These are phyloP conservation scores for Penicillium palitans DNA, from an alignment of 2,329 filamentous ascomycete genomes.

Conservation along the genomic window DNA sequence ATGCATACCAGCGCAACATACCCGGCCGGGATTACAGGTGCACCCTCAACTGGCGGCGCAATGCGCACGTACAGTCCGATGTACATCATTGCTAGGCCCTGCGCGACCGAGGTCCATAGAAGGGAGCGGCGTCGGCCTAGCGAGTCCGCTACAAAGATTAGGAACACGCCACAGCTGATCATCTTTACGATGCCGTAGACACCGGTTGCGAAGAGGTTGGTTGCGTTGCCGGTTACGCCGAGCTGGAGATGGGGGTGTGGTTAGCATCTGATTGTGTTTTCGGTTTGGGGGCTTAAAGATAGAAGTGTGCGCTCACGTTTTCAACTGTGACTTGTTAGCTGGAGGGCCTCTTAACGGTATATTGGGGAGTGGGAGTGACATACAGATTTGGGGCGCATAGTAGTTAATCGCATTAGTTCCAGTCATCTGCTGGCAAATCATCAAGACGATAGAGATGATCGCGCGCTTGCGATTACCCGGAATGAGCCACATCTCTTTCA, in stretches of 20 bases:
- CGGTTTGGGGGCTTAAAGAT: not conserved
- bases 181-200: slow-evolving; percentile 74
- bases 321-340: slow-evolving; percentile 19
- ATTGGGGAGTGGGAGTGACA: slow-evolving; percentile 9
- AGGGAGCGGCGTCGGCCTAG: slow-evolving; percentile 65
- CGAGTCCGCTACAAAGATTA: slow-evolving; percentile 67
- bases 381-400: slow-evolving; percentile 70
- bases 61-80: slow-evolving; percentile 66
- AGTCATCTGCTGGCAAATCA: slow-evolving; percentile 57
- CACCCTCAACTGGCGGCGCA: slow-evolving; percentile 50
- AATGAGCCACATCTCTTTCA: slow-evolving; percentile 64
- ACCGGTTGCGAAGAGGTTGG: slow-evolving; percentile 69
- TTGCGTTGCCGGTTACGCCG: slow-evolving; percentile 58
- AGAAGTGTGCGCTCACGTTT: slow-evolving; percentile 18
- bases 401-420: slow-evolving; percentile 63
- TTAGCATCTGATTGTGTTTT: not conserved
- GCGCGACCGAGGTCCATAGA: slow-evolving; percentile 64
- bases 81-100: slow-evolving; percentile 65
- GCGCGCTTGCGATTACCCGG: slow-evolving; percentile 55
- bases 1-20: slow-evolving; percentile 71
- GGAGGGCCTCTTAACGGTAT: too few species aligned
- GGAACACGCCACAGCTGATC: slow-evolving; percentile 62
- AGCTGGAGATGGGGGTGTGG: slow-evolving; percentile 45
- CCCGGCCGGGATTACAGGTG: slow-evolving; percentile 62
- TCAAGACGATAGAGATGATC: slow-evolving; percentile 55